Conservation (phyloP, 1,139 yeast genomes). For the Hanseniaspora sp. region DNA sequence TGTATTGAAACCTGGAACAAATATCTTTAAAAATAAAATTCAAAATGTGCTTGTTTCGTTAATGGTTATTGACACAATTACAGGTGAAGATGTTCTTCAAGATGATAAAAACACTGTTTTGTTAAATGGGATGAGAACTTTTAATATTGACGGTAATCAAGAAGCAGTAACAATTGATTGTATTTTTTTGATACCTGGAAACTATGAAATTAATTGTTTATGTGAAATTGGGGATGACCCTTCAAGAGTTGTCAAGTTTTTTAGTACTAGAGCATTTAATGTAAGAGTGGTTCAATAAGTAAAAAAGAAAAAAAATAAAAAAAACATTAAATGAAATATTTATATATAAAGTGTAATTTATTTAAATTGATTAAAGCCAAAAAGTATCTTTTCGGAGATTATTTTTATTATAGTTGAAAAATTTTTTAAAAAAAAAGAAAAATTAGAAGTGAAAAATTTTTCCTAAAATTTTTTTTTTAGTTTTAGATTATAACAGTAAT, state of each 20-base stretch:
- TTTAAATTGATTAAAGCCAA: neutral
- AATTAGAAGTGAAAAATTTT: neutral
- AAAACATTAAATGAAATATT: no score
- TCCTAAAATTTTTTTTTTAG: neutral
- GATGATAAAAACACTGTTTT: constrained; percentile 6
- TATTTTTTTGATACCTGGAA: constrained; percentile 10
- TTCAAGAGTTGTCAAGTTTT: constrained; percentile 10
- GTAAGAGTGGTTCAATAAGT: constrained; percentile 1
- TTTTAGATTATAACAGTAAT: no score
- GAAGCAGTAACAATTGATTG: neutral
- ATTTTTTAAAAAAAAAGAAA: no score
- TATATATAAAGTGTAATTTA: no score
- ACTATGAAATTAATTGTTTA: constrained; percentile 15
- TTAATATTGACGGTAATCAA: constrained; percentile 6
- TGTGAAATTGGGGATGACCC: constrained; percentile 13
- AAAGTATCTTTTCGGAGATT: neutral
- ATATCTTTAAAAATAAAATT: neutral
- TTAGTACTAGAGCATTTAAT: constrained; percentile 10
- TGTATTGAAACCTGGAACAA: neutral
- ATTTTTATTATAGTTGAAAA: neutral
- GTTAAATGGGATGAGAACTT: constrained; percentile 15
- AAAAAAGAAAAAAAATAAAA: no score
- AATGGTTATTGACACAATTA: constrained; percentile 13
- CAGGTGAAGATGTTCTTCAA: constrained; percentile 10
- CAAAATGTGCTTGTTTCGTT: constrained; percentile 8